Evolutionary conservation across 176 grass and related monocot genomes (phyloP), one percentile per base, ranked within the genome.

Genomic region (Chloris gayana): DNA sequence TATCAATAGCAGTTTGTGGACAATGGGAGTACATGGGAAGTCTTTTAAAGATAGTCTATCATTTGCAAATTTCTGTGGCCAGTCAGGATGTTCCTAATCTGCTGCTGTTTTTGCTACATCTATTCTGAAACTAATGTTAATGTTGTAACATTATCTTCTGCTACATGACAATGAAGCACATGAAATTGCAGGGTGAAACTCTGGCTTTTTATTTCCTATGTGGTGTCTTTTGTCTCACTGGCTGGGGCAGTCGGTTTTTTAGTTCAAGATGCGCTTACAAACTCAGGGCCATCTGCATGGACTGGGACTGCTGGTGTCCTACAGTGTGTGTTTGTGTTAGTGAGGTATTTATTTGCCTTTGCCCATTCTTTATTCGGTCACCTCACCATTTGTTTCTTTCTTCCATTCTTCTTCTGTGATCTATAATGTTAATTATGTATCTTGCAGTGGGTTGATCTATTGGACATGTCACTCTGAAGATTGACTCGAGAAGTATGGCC

Each of bases 141-240:
- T 56, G 22, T 54, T 56, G 51, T 56, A 22, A 56, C 6, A 56
- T 77, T 8, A 18, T 14, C 22, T 76, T 39, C 25, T 3, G 30
- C 42, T 44, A 24, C 22, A 73, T 73, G 46, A 67, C 13, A 64
- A 59, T 9, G 5, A 13, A 72, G 53, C 67, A 18, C 37, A 15
- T 42, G 67, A 14, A 90, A 79, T 89, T 82, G 67, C 84, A 97
- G 91, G 87, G 64, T 92, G 81, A 97, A 97, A 79, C 82, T 97
- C 47, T 97, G 91, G 89, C 91, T 97, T 72, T 97, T 97, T 54
- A 80, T 97, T 77, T 88, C 91, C 21, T 97, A 94, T 61, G 76
- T 94, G 66, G 91, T 97, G 12, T 97, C 94, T 51, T 94, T 97
- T 76, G 91, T 94, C 42, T 97, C 91, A 18, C 78, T 94, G 62